Percentiles rank a stretch among this genome's conserved stretches.
These are phyloP conservation scores for Flagelloscypha sp. DNA, from an alignment of 768 basidiomycete genomes.

Conservation along the genomic window DNA sequence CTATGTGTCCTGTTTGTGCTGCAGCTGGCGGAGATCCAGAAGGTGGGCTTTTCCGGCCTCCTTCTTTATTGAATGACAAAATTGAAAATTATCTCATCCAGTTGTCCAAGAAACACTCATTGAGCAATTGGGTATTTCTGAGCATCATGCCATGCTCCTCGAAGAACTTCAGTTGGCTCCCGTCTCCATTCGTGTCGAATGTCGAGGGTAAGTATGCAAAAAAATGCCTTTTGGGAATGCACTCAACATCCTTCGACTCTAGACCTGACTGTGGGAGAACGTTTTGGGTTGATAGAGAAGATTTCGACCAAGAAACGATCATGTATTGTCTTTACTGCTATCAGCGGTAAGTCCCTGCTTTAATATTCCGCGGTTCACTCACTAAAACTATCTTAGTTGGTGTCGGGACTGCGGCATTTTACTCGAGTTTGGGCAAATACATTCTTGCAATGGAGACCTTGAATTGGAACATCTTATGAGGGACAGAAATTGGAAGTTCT, in stretches of 20 bases:
- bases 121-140: constrained; percentile 36
- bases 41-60: constrained; percentile 24
- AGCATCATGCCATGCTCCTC: constrained; percentile 31
- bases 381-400: too few species aligned
- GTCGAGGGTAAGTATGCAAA: constrained; percentile 45
- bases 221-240: too few species aligned
- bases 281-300: constrained; percentile 41
- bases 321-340: constrained; percentile 47
- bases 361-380: constrained; percentile 34
- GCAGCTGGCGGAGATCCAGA: constrained; percentile 14
- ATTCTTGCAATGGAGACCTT: constrained; percentile 51
- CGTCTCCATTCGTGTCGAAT: constrained; percentile 37
- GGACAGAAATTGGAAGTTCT: constrained; percentile 53
- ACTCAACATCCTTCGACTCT: neutral
- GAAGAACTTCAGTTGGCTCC: constrained; percentile 39
- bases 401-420: constrained; percentile 46
- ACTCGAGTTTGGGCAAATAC: constrained; percentile 35
- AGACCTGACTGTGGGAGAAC: constrained; percentile 32
- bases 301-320: constrained; percentile 29
- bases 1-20: constrained; percentile 52
- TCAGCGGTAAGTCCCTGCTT: too few species aligned
- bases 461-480: constrained; percentile 48
- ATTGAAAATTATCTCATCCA: constrained; percentile 12
- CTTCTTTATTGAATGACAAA: neutral
- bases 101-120: constrained; percentile 33